phyloP scores from a whole-genome alignment of 129 eudicot species.

The Pittosporum tobira region DNA sequence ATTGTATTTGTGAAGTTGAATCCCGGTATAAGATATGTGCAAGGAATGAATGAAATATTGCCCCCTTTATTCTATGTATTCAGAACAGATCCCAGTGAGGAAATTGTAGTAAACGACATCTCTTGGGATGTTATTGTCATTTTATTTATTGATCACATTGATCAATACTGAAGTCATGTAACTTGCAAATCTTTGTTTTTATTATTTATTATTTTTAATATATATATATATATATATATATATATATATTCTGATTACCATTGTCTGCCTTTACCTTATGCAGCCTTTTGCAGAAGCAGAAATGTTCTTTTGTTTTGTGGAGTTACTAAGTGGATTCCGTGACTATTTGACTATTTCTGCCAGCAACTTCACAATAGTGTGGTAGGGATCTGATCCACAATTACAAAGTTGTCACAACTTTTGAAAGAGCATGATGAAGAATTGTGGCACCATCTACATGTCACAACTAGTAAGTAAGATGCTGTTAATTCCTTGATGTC shows the following conservation, averaged over 20 bases:
- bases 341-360: slow-evolving; percentile 75
- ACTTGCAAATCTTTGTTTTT: too few relatives aligned
- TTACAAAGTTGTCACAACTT: slow-evolving; percentile 70
- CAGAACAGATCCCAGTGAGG: slow-evolving; percentile 80
- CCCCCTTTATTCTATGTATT: slow-evolving; percentile 88
- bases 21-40: slow-evolving; percentile 97
- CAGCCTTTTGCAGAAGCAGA: slow-evolving; percentile 94
- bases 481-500: not conserved
- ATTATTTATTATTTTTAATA: too few relatives aligned
- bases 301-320: slow-evolving; percentile 96
- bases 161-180: too few relatives aligned
- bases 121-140: not conserved
- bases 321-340: slow-evolving; percentile 72
- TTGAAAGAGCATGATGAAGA: slow-evolving; percentile 96
- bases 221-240: too few relatives aligned
- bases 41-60: slow-evolving; percentile 98
- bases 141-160: too few relatives aligned
- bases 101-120: slow-evolving; percentile 56
- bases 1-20: slow-evolving; percentile 91
- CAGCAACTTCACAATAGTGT: slow-evolving; percentile 98
- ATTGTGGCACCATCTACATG: slow-evolving; percentile 95
- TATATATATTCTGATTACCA: not conserved
- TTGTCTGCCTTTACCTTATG: slow-evolving; percentile 18
- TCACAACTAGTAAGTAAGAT: slow-evolving; percentile 56
- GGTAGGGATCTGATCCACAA: slow-evolving; percentile 90